Conservation (phyloP, 192 early-diverging fungal genomes). For the Backusella mclennaniae region DNA sequence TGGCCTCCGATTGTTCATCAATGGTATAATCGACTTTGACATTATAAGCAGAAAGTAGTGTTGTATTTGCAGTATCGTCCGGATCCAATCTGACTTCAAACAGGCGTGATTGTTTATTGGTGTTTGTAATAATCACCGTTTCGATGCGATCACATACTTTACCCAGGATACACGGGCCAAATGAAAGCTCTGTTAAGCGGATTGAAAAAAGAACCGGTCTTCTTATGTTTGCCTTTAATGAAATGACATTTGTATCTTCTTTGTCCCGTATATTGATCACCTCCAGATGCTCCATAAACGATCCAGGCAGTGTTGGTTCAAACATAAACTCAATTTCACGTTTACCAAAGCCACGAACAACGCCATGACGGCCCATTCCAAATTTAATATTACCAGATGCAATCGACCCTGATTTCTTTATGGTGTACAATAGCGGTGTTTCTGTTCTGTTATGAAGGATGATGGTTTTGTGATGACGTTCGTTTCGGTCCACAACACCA, state of each 20-base stretch:
- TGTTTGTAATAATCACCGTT: slow-evolving; percentile 77
- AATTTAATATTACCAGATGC: slow-evolving; percentile 86
- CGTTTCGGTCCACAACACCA: slow-evolving; percentile 83
- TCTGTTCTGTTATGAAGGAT: slow-evolving; percentile 88
- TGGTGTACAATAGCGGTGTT: slow-evolving; percentile 84
- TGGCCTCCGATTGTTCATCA: slow-evolving; percentile 33
- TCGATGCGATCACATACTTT: slow-evolving; percentile 49
- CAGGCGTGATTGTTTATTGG: slow-evolving; percentile 71
- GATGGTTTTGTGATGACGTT: slow-evolving; percentile 81
- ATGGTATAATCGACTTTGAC: slow-evolving; percentile 62
- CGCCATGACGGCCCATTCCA: slow-evolving; percentile 74
- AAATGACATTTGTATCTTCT: slow-evolving; percentile 70
- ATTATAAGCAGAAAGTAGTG: slow-evolving; percentile 41
- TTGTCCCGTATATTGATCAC: slow-evolving; percentile 89
- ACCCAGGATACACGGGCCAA: slow-evolving; percentile 66
- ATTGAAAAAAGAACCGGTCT: slow-evolving; percentile 86
- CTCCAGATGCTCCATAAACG: slow-evolving; percentile 78
- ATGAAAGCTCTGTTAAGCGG: slow-evolving; percentile 65
- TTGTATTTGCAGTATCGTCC: slow-evolving; percentile 47
- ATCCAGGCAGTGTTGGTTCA: slow-evolving; percentile 81
- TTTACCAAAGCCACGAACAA: slow-evolving; percentile 87
- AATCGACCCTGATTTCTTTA: slow-evolving; percentile 93
- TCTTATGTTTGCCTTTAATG: slow-evolving; percentile 86
- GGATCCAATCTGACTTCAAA: slow-evolving; percentile 76
- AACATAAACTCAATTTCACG: slow-evolving; percentile 92